These are phyloP conservation scores for Teratosphaeriaceae sp. DNA, from an alignment of 2,329 filamentous ascomycete species.

Conservation along the genomic window DNA sequence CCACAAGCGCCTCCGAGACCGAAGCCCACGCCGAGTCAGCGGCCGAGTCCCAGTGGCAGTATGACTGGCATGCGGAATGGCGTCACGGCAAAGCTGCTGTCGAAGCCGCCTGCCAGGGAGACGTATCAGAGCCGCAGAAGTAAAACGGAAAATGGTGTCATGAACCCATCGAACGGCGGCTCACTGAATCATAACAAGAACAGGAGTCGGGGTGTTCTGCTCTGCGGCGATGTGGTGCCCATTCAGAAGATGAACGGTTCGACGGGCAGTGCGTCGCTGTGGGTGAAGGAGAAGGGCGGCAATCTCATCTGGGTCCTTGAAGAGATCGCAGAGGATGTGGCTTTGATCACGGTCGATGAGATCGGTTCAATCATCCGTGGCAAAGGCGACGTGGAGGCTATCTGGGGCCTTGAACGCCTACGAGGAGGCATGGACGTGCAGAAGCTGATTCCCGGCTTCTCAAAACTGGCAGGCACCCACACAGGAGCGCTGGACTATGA, in stretches of 20 bases:
- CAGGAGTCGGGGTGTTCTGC: conserved; percentile 78
- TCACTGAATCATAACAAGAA: conserved; percentile 57
- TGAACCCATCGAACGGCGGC: conserved; percentile 33
- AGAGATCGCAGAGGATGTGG: conserved; percentile 93
- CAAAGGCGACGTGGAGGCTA: conserved; percentile 69
- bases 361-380: conserved; percentile 65
- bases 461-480: conserved; percentile 65
- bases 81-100: conserved; percentile 81
- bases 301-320: conserved; percentile 97
- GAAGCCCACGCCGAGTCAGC: conserved; percentile 23
- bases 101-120: conserved; percentile 63
- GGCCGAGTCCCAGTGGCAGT: conserved; percentile 31
- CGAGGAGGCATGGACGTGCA: conserved; percentile 66
- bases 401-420: conserved; percentile 72
- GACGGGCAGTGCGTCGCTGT: conserved; percentile 86
- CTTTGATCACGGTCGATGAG: conserved; percentile 67
- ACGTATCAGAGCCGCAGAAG: conserved; percentile 50
- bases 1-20: conserved; percentile 30
- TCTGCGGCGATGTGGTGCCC: conserved; percentile 96
- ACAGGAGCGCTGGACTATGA: conserved; percentile 72
- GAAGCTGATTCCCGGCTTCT: conserved; percentile 72
- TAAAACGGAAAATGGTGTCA: conserved; percentile 57
- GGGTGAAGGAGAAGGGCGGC: conserved; percentile 95
- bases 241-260: conserved; percentile 93
- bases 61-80: conserved; percentile 65